phyloP scores from a whole-genome alignment of 2,329 filamentous ascomycete genomes.

The Huntiella decipiens region DNA sequence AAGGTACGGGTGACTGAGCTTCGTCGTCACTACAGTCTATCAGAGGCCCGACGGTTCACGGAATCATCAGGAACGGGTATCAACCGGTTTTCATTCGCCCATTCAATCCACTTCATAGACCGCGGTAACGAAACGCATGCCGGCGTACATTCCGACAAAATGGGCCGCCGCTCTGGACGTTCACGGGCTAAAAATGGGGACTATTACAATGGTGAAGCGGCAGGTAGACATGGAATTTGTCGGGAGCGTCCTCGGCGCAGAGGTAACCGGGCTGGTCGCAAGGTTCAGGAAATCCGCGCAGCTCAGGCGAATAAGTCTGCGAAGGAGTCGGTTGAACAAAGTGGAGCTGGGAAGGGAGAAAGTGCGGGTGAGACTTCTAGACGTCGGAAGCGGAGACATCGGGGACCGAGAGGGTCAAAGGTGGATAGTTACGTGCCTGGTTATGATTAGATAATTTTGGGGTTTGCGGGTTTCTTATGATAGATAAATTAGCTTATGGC shows the following conservation, averaged over 20 bases:
- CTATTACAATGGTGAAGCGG: neutral
- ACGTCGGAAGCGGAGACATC: constrained; percentile 1
- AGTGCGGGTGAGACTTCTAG: no score
- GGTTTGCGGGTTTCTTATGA: neutral
- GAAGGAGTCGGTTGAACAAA: neutral
- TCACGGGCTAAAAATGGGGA: constrained; percentile 12
- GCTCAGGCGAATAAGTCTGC: no score
- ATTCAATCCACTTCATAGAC: constrained; percentile 47
- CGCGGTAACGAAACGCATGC: constrained; percentile 51
- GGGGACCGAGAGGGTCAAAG: neutral
- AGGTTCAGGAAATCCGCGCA: constrained; percentile 2
- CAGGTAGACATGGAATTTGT: neutral
- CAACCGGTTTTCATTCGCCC: constrained; percentile 57
- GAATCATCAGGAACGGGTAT: constrained; percentile 17
- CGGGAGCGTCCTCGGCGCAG: constrained; percentile 1
- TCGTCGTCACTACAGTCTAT: constrained; percentile 26
- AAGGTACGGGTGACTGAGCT: constrained; percentile 43
- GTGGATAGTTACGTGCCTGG: constrained; percentile 10
- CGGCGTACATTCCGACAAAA: constrained; percentile 37
- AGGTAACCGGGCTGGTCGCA: constrained; percentile 3
- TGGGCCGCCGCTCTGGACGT: constrained; percentile 18
- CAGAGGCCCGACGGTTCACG: constrained; percentile 24
- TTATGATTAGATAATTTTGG: neutral
- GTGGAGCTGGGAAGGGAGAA: neutral
- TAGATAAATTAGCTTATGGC: neutral